These are phyloP conservation scores for Hyaloperonospora arabidopsidis DNA, from an alignment of 352 stramenopile genomes.

Conservation along the genomic window DNA sequence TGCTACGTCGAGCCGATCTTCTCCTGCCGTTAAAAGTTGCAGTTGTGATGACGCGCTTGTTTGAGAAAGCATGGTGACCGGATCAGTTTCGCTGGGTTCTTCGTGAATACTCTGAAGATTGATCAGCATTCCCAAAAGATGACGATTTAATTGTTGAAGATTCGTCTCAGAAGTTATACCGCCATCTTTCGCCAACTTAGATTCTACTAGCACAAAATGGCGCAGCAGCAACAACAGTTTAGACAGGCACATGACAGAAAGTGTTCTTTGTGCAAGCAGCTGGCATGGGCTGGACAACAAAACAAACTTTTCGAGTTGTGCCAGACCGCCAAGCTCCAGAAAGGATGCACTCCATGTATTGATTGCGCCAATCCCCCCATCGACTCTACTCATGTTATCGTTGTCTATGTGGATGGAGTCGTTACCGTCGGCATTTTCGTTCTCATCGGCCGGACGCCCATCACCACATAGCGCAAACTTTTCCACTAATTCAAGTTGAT, in stretches of 20 bases:
- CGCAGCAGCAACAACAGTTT: constrained; percentile 65
- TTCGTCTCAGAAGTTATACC: constrained; percentile 19
- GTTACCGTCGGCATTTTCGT: constrained; percentile 17
- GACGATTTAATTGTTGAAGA: constrained; percentile 29
- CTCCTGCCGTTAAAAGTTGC: constrained; percentile 3
- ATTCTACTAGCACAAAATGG: constrained; percentile 58
- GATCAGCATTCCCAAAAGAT: constrained; percentile 37
- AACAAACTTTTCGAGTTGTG: constrained; percentile 51
- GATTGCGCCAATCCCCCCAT: constrained; percentile 31
- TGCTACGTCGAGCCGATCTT: constrained; percentile 8
- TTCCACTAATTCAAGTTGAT: constrained; percentile 61
- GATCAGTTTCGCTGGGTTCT: constrained; percentile 6
- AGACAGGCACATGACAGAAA: constrained; percentile 57
- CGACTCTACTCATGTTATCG: constrained; percentile 7
- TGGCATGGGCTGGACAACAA: constrained; percentile 30
- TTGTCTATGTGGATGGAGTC: constrained; percentile 1
- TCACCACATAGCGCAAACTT: constrained; percentile 46
- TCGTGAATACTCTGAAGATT: constrained; percentile 26
- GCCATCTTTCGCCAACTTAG: constrained; percentile 27
- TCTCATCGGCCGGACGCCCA: constrained; percentile 15
- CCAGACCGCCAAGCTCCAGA: constrained; percentile 47
- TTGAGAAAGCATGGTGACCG: neutral
- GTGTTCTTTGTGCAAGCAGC: constrained; percentile 32
- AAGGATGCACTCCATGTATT: constrained; percentile 63
- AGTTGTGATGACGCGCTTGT: constrained; percentile 1